Base-by-base conservation (phyloP, 169 alveolate genomes). In the Plasmodium yoelii region DNA sequence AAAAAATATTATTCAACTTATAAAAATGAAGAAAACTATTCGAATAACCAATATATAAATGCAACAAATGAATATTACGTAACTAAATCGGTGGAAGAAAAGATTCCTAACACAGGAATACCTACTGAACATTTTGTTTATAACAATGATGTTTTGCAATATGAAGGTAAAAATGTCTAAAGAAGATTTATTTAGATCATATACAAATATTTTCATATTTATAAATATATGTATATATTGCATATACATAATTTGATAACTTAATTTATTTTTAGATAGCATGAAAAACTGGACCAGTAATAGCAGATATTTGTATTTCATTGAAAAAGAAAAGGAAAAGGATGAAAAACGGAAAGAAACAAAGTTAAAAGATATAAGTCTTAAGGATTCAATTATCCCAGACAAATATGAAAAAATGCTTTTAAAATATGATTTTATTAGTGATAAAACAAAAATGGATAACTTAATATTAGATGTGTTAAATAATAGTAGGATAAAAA, bases 101-200 rank as follows among this genome's bases (percentile, higher is more conserved):
- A 75, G 46, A 75, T 75, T 67, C 22, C 57, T 2, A 75, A 75
- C 77, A 75, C 88, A 12, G 88, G 88, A 67, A 75, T 75, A 46
- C 44, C 73, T 34, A 26, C 59, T 15, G 88, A 64, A 24, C 42
- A 75, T 49, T 75, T 75, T 63, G 61, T 61, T 55, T 18, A 46
- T 15, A 74, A 75, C 24, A 75, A 42, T 75, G 49, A 15, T 18
- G 49, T 75, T 26, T 63, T 75, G 46, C 74, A 26, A 13, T 75
- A 75, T 46, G 88, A 75, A 47, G 88, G 88, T 75, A 15, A 73
- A 10, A 65, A 65, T n/a, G 34, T 1, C 7, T 28, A 39, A 42
- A 65, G 12, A n/a, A 0, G 18, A 10, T 22, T 24, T 22, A 65
- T n/a, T 18, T 18, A 65, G 12, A 65, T 42, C 6, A 5, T 13